A percentile compares a stretch with the other conserved stretches of the same genome.
Conservation (phyloP, 192 early-diverging fungal species). For the Backusella australiensis region DNA sequence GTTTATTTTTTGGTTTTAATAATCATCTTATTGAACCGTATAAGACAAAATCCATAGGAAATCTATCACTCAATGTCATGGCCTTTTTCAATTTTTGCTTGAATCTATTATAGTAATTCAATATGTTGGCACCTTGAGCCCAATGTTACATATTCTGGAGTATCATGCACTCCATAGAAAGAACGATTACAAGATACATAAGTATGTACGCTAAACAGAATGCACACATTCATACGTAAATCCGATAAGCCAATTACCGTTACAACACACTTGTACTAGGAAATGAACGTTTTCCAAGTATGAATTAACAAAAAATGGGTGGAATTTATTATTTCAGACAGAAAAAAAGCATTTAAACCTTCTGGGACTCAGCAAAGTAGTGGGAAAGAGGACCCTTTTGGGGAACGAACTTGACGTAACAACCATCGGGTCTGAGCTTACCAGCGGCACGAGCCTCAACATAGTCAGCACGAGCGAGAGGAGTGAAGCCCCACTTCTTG, state of each 20-base stretch:
- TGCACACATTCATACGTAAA: neutral
- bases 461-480: conserved; percentile 91
- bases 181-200: too few species aligned
- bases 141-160: too few species aligned
- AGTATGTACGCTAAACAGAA: too few species aligned
- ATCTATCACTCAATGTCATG: too few species aligned
- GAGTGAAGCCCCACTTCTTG: conserved; percentile 99
- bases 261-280: neutral
- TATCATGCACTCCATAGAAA: too few species aligned
- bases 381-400: conserved; percentile 74
- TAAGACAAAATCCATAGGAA: too few species aligned
- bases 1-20: too few species aligned
- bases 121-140: too few species aligned
- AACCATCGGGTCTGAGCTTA: conserved; percentile 87
- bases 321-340: neutral
- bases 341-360: conserved; percentile 21
- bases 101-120: too few species aligned
- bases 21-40: too few species aligned
- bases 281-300: neutral
- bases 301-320: neutral
- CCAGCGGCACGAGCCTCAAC: conserved; percentile 70
- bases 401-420: conserved; percentile 92
- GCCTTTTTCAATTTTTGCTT: too few species aligned
- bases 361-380: conserved; percentile 27
- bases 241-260: neutral